Evolutionary conservation across 2,329 filamentous ascomycete species (phyloP).

Genomic region (Monilinia fructigena): DNA sequence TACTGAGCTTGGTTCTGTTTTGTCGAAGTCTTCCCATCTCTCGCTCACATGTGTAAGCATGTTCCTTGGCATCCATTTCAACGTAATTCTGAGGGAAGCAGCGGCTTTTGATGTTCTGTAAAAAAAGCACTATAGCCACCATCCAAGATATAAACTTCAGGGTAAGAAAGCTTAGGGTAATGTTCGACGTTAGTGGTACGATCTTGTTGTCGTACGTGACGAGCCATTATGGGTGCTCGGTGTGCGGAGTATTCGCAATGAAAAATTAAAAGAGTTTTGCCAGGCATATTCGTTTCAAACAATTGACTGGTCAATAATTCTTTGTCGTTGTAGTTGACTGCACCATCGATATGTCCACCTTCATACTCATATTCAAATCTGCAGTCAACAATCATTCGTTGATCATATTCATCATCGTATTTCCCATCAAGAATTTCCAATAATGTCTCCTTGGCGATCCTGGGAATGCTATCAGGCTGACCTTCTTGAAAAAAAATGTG

Average conservation of each 20-base stretch:
- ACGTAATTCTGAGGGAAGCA: constrained; percentile 96
- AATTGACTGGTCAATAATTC: constrained; percentile 78
- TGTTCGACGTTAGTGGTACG: constrained; percentile 79
- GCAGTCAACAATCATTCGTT: constrained; percentile 89
- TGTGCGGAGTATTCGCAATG: constrained; percentile 99
- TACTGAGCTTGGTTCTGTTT: constrained; percentile 74
- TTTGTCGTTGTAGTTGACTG: constrained; percentile 96
- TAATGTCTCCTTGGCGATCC: constrained; percentile 79
- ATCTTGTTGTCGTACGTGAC: constrained; percentile 86
- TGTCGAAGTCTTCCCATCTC: constrained; percentile 92
- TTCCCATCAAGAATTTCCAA: constrained; percentile 85
- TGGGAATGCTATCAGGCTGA: constrained; percentile 80
- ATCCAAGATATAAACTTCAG: constrained; percentile 94
- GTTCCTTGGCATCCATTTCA: constrained; percentile 90
- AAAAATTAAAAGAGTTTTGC: constrained; percentile 80
- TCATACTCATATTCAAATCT: constrained; percentile 99
- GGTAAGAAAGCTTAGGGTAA: constrained; percentile 89
- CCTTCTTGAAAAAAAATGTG: constrained; percentile 80
- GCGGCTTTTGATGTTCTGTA: constrained; percentile 67
- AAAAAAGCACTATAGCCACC: constrained; percentile 97
- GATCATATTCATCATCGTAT: constrained; percentile 71
- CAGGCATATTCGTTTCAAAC: constrained; percentile 63
- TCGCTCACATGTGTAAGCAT: constrained; percentile 89
- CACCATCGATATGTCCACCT: constrained; percentile 89
- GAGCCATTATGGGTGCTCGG: constrained; percentile 93